Conservation (phyloP, 371 early-diverging fungal genomes). For the Apophysomyces ossiformis region DNA sequence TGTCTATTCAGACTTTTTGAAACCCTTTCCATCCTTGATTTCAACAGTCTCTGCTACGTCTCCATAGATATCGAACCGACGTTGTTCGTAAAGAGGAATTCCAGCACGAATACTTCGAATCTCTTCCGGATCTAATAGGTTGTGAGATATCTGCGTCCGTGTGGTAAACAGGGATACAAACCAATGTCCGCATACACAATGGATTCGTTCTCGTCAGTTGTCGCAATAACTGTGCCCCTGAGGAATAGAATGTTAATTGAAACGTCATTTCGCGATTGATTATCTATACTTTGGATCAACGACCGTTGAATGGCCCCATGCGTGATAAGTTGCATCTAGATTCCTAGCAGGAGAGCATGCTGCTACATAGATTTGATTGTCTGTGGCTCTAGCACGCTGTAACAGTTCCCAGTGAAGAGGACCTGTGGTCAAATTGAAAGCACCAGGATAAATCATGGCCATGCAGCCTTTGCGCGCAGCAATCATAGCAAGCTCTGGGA, state of each 20-base stretch:
- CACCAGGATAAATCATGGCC: slow-evolving; percentile 96
- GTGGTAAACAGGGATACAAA: slow-evolving; percentile 22
- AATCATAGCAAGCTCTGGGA: slow-evolving; percentile 95
- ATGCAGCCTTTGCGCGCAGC: slow-evolving; percentile 89
- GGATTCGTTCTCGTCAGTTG: slow-evolving; percentile 76
- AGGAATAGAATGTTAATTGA: too few species aligned
- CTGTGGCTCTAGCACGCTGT: slow-evolving; percentile 78
- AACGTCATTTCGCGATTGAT: too few species aligned
- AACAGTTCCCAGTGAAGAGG: slow-evolving; percentile 95
- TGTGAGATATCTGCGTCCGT: background rate
- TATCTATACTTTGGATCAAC: slow-evolving; percentile 76
- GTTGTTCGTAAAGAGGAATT: slow-evolving; percentile 81
- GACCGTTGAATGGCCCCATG: slow-evolving; percentile 95
- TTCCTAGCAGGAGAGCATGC: slow-evolving; percentile 95
- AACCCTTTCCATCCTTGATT: slow-evolving; percentile 32
- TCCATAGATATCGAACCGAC: slow-evolving; percentile 89
- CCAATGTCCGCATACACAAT: slow-evolving; percentile 87
- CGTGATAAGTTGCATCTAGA: slow-evolving; percentile 73
- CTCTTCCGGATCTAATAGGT: slow-evolving; percentile 55
- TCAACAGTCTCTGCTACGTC: slow-evolving; percentile 50
- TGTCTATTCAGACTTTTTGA: slow-evolving; percentile 26
- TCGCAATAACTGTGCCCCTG: slow-evolving; percentile 69
- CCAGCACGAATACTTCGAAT: slow-evolving; percentile 65
- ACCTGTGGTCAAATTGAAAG: slow-evolving; percentile 95
- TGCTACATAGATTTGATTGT: slow-evolving; percentile 85